Evolutionary conservation across 176 grass and related monocot species (phyloP).

Genomic region (Ampelocalamus luodianensis): DNA sequence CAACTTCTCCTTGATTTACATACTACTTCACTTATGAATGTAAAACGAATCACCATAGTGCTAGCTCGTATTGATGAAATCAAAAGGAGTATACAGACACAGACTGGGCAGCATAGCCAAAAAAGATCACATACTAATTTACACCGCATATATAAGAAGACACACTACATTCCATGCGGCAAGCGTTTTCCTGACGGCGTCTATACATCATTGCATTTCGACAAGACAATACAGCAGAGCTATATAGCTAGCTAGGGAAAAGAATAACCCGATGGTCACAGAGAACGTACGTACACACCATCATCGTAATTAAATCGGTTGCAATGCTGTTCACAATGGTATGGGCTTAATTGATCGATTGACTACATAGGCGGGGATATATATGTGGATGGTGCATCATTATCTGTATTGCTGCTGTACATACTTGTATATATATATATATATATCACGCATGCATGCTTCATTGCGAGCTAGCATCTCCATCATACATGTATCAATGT

Average conservation of each 20-base stretch:
- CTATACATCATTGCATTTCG: background rate
- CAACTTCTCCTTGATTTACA: background rate
- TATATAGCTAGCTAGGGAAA: constrained; percentile 4
- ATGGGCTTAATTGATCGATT: background rate
- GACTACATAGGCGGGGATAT: constrained; percentile 2
- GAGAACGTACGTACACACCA: background rate
- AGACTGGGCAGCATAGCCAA: background rate
- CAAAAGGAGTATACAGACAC: background rate
- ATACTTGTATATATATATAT: background rate
- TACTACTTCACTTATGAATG: background rate
- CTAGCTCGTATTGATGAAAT: background rate
- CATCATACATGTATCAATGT: background rate
- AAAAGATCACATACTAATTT: background rate
- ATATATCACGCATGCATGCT: background rate
- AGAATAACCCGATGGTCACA: background rate
- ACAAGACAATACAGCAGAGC: background rate
- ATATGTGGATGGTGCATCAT: background rate
- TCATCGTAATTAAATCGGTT: background rate
- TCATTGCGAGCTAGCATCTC: background rate
- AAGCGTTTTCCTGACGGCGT: background rate
- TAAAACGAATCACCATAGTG: background rate
- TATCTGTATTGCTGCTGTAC: constrained; percentile 27
- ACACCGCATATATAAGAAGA: background rate
- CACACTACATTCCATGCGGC: background rate
- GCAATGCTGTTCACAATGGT: constrained; percentile 9